Conservation (phyloP, 164 flowering plant genomes). For the Nymphaea colorata region DNA sequence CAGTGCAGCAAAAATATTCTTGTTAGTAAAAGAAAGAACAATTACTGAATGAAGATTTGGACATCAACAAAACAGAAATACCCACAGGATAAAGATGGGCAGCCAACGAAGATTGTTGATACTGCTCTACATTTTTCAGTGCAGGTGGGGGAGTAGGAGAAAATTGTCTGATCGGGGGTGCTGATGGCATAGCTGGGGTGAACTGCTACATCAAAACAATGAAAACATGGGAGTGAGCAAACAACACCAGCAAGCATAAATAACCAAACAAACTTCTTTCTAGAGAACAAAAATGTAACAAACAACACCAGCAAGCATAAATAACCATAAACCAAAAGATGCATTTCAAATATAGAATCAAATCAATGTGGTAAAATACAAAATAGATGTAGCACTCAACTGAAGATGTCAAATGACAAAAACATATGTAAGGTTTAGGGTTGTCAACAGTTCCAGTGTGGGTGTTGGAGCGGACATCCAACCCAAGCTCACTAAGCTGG, state of each 20-base stretch:
- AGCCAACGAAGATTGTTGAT: constrained; percentile 78
- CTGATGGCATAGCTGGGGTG: constrained; percentile 31
- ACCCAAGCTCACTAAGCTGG: no score
- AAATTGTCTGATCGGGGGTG: constrained; percentile 54
- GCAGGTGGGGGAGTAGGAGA: constrained; percentile 55
- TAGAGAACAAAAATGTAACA: no score
- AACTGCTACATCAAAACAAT: constrained; percentile 8
- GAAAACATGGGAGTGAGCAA: neutral
- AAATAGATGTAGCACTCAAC: no score
- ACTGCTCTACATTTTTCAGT: constrained; percentile 60
- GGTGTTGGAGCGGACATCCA: no score
- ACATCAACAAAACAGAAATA: constrained; percentile 8
- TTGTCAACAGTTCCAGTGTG: no score
- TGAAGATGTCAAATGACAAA: no score
- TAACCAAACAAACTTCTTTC: no score
- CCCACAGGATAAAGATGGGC: constrained; percentile 81
- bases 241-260: neutral
- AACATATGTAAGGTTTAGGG: no score
- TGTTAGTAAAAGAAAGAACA: neutral
- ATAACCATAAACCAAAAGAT: no score
- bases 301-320: no score
- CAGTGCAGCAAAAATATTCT: neutral
- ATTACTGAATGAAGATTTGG: neutral
- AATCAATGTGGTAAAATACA: no score
- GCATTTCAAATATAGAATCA: no score